phyloP scores from a whole-genome alignment of 345 rosid species.

The Camelina laxa region DNA sequence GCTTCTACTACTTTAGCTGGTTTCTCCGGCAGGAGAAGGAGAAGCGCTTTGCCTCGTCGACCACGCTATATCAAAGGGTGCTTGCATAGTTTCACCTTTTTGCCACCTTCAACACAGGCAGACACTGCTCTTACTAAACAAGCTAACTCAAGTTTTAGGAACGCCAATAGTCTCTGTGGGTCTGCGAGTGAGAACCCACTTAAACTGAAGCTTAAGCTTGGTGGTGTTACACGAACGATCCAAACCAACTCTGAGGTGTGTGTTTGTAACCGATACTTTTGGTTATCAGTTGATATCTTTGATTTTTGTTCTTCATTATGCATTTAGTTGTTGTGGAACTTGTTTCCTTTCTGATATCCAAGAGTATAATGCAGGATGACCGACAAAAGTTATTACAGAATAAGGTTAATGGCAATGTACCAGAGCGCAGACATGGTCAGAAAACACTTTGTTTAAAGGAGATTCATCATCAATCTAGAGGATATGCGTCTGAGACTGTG shows the following conservation, averaged over 20 bases:
- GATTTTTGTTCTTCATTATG: neutral
- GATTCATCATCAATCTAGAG: constrained; percentile 45
- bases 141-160: constrained; percentile 40
- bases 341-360: constrained; percentile 4
- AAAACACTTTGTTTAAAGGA: constrained; percentile 46
- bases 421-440: constrained; percentile 51
- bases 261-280: constrained; percentile 22
- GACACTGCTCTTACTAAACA: constrained; percentile 44
- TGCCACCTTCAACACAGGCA: constrained; percentile 43
- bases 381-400: constrained; percentile 26
- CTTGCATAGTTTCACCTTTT: constrained; percentile 34
- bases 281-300: constrained; percentile 1
- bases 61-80: constrained; percentile 47
- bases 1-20: constrained; percentile 46
- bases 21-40: constrained; percentile 53
- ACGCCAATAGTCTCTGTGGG: constrained; percentile 32
- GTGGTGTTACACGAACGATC: constrained; percentile 59
- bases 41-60: constrained; percentile 56
- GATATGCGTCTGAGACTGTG: constrained; percentile 40
- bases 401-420: constrained; percentile 49
- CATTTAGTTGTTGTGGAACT: neutral
- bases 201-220: constrained; percentile 70
- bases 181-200: constrained; percentile 56
- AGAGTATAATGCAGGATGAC: constrained; percentile 46
- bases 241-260: constrained; percentile 50